Evolutionary conservation across 1,284 basidiomycete species (phyloP).

Genomic region (Irpex lacteus): DNA sequence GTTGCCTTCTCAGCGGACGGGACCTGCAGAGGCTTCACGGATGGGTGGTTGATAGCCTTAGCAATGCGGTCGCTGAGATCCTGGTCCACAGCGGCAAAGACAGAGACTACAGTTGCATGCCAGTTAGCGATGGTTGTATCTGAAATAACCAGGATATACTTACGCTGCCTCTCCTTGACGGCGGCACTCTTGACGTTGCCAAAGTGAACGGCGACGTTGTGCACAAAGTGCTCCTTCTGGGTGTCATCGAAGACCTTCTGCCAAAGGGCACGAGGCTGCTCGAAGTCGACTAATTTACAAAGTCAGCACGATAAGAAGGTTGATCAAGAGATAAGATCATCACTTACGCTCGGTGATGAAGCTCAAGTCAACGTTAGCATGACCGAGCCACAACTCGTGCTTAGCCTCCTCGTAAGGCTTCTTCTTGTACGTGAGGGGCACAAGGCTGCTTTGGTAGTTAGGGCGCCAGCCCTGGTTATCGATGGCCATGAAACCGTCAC

Average conservation of each 20-base stretch:
- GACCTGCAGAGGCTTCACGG: constrained; percentile 59
- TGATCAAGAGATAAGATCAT: constrained; percentile 4
- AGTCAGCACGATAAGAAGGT: constrained; percentile 6
- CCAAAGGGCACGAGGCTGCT: constrained; percentile 85
- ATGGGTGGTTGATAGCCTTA: constrained; percentile 60
- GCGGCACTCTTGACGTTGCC: constrained; percentile 59
- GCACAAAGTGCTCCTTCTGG: constrained; percentile 66
- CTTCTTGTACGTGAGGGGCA: constrained; percentile 47
- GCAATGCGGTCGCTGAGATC: constrained; percentile 73
- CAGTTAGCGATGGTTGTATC: constrained; percentile 5
- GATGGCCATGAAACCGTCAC: constrained; percentile 68
- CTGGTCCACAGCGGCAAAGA: constrained; percentile 78
- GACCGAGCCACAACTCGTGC: constrained; percentile 78
- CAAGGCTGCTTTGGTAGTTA: constrained; percentile 81
- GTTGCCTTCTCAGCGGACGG: constrained; percentile 60
- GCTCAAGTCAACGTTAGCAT: constrained; percentile 72
- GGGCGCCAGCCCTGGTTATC: constrained; percentile 81
- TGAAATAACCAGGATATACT: constrained; percentile 27
- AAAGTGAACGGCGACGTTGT: constrained; percentile 79
- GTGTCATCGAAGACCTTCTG: constrained; percentile 73
- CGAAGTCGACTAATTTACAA: constrained; percentile 74
- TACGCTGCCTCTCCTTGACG: constrained; percentile 70
- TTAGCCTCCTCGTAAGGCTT: constrained; percentile 40
- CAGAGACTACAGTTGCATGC: constrained; percentile 51
- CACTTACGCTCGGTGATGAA: constrained; percentile 78